Evolutionary conservation across 495 filamentous ascomycete species (phyloP).

Genomic region (Poronia punctata): DNA sequence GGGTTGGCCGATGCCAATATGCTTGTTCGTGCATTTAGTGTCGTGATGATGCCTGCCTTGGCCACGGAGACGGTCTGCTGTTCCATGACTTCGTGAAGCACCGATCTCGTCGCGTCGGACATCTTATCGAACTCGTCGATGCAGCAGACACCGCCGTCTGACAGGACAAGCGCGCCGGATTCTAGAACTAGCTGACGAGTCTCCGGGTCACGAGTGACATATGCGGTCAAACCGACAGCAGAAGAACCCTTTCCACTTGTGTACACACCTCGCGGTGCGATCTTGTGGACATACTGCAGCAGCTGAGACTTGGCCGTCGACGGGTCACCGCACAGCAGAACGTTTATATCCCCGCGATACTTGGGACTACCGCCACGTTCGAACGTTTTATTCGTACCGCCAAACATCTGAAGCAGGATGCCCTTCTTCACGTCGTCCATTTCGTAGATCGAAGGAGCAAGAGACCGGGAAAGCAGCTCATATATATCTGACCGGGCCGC

Average conservation of each 20-base stretch:
- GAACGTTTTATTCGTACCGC: slow-evolving; percentile 97
- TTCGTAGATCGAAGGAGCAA: slow-evolving; percentile 94
- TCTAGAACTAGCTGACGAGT: slow-evolving; percentile 93
- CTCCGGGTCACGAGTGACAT: slow-evolving; percentile 91
- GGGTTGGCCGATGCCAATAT: slow-evolving; percentile 96
- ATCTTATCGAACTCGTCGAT: slow-evolving; percentile 99
- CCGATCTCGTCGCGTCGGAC: slow-evolving; percentile 90
- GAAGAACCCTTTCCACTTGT: slow-evolving; percentile 96
- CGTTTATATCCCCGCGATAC: slow-evolving; percentile 95
- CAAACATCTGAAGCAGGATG: slow-evolving; percentile 91
- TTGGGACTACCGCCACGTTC: slow-evolving; percentile 92
- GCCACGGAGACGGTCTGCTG: slow-evolving; percentile 98
- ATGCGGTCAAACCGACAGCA: slow-evolving; percentile 96
- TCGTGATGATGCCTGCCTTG: slow-evolving; percentile 98
- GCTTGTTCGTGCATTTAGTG: slow-evolving; percentile 86
- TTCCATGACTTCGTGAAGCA: slow-evolving; percentile 99
- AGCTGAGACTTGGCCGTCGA: slow-evolving; percentile 95
- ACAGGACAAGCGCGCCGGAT: slow-evolving; percentile 89
- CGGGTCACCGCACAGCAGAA: slow-evolving; percentile 92
- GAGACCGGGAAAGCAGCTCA: slow-evolving; percentile 81
- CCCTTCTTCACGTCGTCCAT: slow-evolving; percentile 99
- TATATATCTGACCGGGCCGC: slow-evolving; percentile 83
- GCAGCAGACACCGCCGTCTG: slow-evolving; percentile 94
- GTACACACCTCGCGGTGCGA: slow-evolving; percentile 93
- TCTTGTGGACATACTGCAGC: slow-evolving; percentile 91